These are phyloP conservation scores for Triticum aestivum DNA, from an alignment of 176 grass and related monocot species.

Conservation along the genomic window DNA sequence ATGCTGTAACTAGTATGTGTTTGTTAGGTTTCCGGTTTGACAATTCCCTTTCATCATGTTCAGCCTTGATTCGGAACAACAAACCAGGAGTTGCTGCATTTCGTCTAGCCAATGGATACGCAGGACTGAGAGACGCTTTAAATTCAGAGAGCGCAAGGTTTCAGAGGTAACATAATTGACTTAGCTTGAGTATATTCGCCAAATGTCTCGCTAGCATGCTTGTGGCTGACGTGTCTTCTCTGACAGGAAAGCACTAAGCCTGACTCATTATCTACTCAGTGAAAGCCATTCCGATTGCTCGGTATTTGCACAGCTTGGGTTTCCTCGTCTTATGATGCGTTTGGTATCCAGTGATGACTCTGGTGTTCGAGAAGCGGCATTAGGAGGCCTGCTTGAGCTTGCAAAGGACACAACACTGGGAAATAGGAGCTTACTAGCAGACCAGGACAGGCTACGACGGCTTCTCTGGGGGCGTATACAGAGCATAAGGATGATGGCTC, in stretches of 20 bases:
- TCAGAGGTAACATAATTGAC: slow-evolving; percentile 54
- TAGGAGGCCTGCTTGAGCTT: slow-evolving; percentile 73
- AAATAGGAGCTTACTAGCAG: slow-evolving; percentile 41
- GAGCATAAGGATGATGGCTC: slow-evolving; percentile 59
- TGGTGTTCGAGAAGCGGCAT: slow-evolving; percentile 75
- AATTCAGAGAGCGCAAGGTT: slow-evolving; percentile 67
- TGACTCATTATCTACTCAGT: slow-evolving; percentile 66
- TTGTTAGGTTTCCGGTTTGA: slow-evolving; percentile 22
- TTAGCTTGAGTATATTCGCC: neutral
- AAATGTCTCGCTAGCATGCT: neutral
- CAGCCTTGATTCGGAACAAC: slow-evolving; percentile 89
- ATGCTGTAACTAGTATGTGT: neutral
- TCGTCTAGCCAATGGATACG: slow-evolving; percentile 75
- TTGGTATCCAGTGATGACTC: slow-evolving; percentile 62
- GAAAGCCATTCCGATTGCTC: slow-evolving; percentile 68
- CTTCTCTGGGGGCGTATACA: slow-evolving; percentile 64
- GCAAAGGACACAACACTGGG: slow-evolving; percentile 47
- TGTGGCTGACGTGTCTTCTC: slow-evolving; percentile 13
- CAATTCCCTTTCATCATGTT: slow-evolving; percentile 27
- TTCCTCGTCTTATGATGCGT: slow-evolving; percentile 72
- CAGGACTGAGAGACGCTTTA: slow-evolving; percentile 77
- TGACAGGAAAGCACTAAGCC: slow-evolving; percentile 80
- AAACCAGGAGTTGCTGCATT: slow-evolving; percentile 72
- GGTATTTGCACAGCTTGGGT: slow-evolving; percentile 63
- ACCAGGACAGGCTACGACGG: slow-evolving; percentile 47